Percentiles rank a stretch among this genome's conserved stretches.
Evolutionary conservation across 2,329 filamentous ascomycete species (phyloP).

Genomic region (Aureobasidium sp.): DNA sequence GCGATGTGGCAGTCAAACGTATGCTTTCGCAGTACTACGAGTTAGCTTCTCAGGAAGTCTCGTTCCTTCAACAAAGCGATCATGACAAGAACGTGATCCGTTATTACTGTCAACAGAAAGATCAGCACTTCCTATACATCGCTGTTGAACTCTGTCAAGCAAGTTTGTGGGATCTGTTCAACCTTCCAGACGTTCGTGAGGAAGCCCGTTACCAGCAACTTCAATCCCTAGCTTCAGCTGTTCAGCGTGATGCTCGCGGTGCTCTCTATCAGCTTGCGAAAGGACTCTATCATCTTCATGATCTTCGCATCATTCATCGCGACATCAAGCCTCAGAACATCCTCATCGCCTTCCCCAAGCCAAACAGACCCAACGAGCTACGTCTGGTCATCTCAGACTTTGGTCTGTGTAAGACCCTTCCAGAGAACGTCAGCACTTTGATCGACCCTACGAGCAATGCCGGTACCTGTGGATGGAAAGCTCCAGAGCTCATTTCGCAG

Average conservation of each 20-base stretch:
- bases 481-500: slow-evolving; percentile 75
- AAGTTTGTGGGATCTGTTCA: slow-evolving; percentile 85
- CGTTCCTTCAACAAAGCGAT: slow-evolving; percentile 82
- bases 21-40: slow-evolving; percentile 96
- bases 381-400: slow-evolving; percentile 87
- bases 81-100: slow-evolving; percentile 95
- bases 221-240: slow-evolving; percentile 58
- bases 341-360: slow-evolving; percentile 62
- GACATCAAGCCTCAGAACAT: slow-evolving; percentile 98
- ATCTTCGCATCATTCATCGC: slow-evolving; percentile 87
- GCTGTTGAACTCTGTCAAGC: slow-evolving; percentile 89
- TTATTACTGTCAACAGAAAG: slow-evolving; percentile 86
- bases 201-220: slow-evolving; percentile 30
- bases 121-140: slow-evolving; percentile 88
- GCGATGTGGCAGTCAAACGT: slow-evolving; percentile 89
- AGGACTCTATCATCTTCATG: slow-evolving; percentile 81
- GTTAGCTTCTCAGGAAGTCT: slow-evolving; percentile 88
- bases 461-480: slow-evolving; percentile 92
- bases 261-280: slow-evolving; percentile 83
- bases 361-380: slow-evolving; percentile 35
- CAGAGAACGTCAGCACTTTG: slow-evolving; percentile 88
- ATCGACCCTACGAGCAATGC: slow-evolving; percentile 90
- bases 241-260: slow-evolving; percentile 65
- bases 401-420: slow-evolving; percentile 92
- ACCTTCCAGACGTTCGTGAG: slow-evolving; percentile 45